These are phyloP conservation scores for Cajanus cajan DNA, from an alignment of 306 rosid genomes.

Conservation along the genomic window DNA sequence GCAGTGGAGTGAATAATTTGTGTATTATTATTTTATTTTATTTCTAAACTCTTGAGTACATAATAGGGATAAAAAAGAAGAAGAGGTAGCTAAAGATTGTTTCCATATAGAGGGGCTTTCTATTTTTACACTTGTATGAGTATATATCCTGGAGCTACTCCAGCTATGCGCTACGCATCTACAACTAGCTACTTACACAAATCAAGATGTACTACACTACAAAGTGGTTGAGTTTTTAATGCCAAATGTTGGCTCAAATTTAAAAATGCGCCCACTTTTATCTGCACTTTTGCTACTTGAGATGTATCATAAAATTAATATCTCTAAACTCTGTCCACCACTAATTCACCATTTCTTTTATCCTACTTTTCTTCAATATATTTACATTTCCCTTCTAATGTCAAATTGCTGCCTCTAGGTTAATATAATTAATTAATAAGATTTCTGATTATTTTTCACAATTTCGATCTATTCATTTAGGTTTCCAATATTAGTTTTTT, in stretches of 20 bases:
- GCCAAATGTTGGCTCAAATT: conserved; percentile 51
- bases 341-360: background rate
- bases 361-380: background rate
- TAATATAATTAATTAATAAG: too few relatives aligned
- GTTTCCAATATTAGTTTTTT: background rate
- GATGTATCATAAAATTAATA: conserved; percentile 32
- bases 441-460: too few relatives aligned
- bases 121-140: conserved; percentile 36
- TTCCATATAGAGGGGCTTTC: conserved; percentile 30
- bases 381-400: background rate
- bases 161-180: conserved; percentile 36
- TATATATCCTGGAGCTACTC: conserved; percentile 34
- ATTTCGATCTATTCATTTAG: background rate
- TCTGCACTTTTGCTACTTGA: conserved; percentile 36
- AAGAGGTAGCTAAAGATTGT: conserved; percentile 22
- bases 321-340: conserved; percentile 32
- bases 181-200: conserved; percentile 46
- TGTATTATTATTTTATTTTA: too few relatives aligned
- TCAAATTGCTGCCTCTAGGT: background rate
- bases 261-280: conserved; percentile 35
- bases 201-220: conserved; percentile 40
- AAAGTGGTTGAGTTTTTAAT: conserved; percentile 49
- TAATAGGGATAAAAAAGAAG: conserved; percentile 16
- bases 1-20: too few relatives aligned
- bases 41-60: background rate